A percentile compares a stretch with the other conserved stretches of the same genome.
phyloP scores from a whole-genome alignment of 2,329 filamentous ascomycete species.

The Podosphaera fusca region DNA sequence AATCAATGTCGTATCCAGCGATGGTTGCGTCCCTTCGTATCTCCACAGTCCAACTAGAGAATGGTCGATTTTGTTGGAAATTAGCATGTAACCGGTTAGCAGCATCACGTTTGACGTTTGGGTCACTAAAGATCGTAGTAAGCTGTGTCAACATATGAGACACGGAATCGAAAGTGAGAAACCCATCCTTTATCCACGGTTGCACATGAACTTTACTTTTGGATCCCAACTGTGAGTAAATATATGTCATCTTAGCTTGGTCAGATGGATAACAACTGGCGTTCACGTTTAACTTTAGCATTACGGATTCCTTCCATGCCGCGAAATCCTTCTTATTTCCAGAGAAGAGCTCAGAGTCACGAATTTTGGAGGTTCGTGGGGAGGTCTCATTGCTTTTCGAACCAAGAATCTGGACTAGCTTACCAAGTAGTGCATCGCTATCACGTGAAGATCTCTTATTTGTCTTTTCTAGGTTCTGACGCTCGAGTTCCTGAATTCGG shows the following conservation, averaged over 20 bases:
- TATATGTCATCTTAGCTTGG: background rate
- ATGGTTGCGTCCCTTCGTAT: background rate
- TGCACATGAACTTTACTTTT: background rate
- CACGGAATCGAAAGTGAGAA: background rate
- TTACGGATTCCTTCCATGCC: background rate
- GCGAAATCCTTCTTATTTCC: background rate
- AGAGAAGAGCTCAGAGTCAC: background rate
- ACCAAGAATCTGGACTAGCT: too few relatives aligned
- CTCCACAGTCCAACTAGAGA: background rate
- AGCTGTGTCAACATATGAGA: background rate
- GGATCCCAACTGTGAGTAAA: background rate
- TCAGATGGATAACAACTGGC: background rate
- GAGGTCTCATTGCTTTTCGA: conserved; percentile 12
- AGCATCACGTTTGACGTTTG: background rate
- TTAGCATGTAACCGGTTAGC: background rate
- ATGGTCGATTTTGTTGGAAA: background rate
- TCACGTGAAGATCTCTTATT: too few relatives aligned
- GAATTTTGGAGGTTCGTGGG: conserved; percentile 14
- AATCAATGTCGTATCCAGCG: background rate
- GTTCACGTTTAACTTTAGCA: background rate
- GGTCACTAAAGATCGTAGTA: background rate
- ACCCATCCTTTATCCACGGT: background rate
- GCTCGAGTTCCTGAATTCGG: too few relatives aligned
- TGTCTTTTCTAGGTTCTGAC: too few relatives aligned
- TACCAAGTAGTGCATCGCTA: too few relatives aligned